A percentile compares a stretch with the other conserved stretches of the same genome.
These are phyloP conservation scores for Pezicula neosporulosa DNA, from an alignment of 2,329 filamentous ascomycete genomes.

Conservation along the genomic window DNA sequence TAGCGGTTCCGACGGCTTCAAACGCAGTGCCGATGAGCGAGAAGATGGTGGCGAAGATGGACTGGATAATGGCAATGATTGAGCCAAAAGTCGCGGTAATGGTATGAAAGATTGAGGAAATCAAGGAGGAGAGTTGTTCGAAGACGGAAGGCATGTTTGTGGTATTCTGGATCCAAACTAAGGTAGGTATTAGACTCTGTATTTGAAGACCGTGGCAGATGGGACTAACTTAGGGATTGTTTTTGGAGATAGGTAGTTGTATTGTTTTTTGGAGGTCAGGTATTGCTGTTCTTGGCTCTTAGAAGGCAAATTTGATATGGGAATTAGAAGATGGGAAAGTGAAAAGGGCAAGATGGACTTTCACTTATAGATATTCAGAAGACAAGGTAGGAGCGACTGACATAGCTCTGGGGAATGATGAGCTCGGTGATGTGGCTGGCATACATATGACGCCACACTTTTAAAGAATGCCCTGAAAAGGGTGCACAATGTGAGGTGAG, in stretches of 20 bases:
- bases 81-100: slow-evolving; percentile 19
- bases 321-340: background rate
- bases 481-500: background rate
- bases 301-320: background rate
- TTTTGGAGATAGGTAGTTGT: background rate
- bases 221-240: background rate
- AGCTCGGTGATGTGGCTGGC: background rate
- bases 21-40: slow-evolving; percentile 18
- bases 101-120: slow-evolving; percentile 23
- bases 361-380: background rate
- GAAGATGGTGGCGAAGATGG: slow-evolving; percentile 19
- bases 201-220: background rate
- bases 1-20: slow-evolving; percentile 15
- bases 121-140: slow-evolving; percentile 17
- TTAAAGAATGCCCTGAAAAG: background rate
- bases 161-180: background rate
- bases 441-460: background rate
- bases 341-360: background rate
- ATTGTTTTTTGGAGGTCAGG: background rate
- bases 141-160: slow-evolving; percentile 24
- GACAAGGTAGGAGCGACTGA: background rate
- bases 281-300: no score
- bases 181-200: background rate
- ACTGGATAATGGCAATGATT: slow-evolving; percentile 25
- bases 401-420: background rate